Conservation (phyloP, 371 early-diverging fungal species). For the Mucor velutinosus region DNA sequence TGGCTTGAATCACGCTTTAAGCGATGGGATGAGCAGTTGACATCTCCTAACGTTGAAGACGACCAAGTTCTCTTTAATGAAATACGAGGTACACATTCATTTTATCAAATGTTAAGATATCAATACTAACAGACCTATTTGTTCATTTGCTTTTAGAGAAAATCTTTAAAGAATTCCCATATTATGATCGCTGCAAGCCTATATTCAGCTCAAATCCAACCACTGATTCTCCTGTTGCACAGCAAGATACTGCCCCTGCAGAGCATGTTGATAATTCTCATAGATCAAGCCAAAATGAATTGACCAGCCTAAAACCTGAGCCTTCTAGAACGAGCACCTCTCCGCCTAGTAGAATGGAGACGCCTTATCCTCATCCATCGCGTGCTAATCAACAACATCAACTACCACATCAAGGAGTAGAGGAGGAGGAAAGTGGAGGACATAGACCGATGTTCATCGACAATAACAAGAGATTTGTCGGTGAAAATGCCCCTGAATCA, state of each 20-base stretch:
- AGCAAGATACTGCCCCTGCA: constrained; percentile 8
- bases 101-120: not conserved
- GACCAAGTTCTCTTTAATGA: constrained; percentile 4
- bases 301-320: constrained; percentile 9
- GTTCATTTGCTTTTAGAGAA: constrained; percentile 18
- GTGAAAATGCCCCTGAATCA: not conserved
- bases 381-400: not conserved
- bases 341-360: not conserved
- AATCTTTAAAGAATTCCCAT: constrained; percentile 41
- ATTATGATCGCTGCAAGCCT: constrained; percentile 34
- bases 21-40: constrained; percentile 25
- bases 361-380: not conserved
- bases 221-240: constrained; percentile 5
- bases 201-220: constrained; percentile 11
- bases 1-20: constrained; percentile 39
- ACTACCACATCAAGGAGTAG: not conserved
- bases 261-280: not conserved
- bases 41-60: constrained; percentile 13
- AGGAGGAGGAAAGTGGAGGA: not conserved
- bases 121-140: not conserved
- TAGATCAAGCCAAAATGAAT: not conserved
- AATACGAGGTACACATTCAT: constrained; percentile 10
- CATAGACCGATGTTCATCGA: not conserved
- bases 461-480: not conserved
- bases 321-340: not conserved